Conservation (phyloP, 805 yeast genomes). For the Ogataea allantospora region DNA sequence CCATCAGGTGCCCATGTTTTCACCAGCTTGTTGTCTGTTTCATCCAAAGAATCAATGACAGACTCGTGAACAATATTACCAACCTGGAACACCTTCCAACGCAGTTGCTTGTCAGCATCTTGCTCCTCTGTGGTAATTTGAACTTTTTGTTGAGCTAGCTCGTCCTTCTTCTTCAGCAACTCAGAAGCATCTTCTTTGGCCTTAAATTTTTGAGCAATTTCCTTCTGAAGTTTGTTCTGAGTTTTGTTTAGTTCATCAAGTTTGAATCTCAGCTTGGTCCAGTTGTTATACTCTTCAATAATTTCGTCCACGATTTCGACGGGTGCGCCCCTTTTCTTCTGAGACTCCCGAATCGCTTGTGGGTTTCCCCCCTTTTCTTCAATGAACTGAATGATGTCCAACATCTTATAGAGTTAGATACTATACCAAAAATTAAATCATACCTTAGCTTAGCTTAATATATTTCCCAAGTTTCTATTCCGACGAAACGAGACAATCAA, state of each 20-base stretch:
- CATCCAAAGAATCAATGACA: constrained; percentile 83
- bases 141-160: constrained; percentile 67
- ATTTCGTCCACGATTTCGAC: constrained; percentile 97
- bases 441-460: too few relatives aligned
- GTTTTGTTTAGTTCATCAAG: constrained; percentile 88
- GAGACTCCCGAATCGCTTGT: constrained; percentile 80
- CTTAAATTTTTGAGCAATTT: constrained; percentile 88
- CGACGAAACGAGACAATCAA: neutral
- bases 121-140: constrained; percentile 65
- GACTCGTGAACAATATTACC: constrained; percentile 95
- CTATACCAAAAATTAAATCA: too few relatives aligned
- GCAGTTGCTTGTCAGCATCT: constrained; percentile 72
- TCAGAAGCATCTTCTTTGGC: constrained; percentile 92
- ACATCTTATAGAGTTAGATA: constrained; percentile 49
- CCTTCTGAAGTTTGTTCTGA: constrained; percentile 87
- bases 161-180: constrained; percentile 77
- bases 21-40: constrained; percentile 85
- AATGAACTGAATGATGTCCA: constrained; percentile 88
- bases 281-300: constrained; percentile 82
- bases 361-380: constrained; percentile 98
- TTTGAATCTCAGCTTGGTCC: constrained; percentile 89
- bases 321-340: constrained; percentile 88
- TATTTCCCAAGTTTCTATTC: too few relatives aligned
- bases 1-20: constrained; percentile 86
- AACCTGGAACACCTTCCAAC: constrained; percentile 79